Base-by-base conservation (phyloP, 1,139 yeast species). In the Nematodospora anomalae region DNA sequence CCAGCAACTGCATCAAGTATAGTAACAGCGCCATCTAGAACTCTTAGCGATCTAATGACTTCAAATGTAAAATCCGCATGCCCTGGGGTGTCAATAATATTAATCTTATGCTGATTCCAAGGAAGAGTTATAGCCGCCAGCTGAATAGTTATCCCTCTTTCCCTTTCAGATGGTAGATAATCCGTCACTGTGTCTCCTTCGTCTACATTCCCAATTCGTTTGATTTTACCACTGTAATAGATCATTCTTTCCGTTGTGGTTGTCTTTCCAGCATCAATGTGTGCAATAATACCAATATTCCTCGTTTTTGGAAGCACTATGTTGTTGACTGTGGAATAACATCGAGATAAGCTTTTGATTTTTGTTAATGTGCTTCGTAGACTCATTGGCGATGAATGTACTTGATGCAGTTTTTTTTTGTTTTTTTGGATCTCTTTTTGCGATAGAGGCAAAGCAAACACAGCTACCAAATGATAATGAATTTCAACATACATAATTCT, bases 61-160 rank as follows among this genome's bases (percentile, higher is more conserved):
- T 92, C 99, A 57, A 90, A 92, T 0, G 95, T 86, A 57, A 92
- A 92, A 58, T 92, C 99, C 0, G 97, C 97, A 60, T 92, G 99
- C 0, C 99, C 99, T 1, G 99, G 99, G 0, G 99, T 90, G 57
- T 92, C 99, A 16, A 92, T 88, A 36, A 92, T 71, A 55, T 92
- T 92, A 51, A 94, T 80, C 47, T 79, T 79, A 51, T 80, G 77
- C 12, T 64, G 61, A 43, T 81, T 80, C 97, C 98, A 92, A 25
- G 88, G 83, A 41, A 94, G 76, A 0, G 97, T 80, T 30, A 90
- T 89, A 0, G 98, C 97, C 0, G 98, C 98, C 59, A 94, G 85
- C 52, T 90, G 96, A 51, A 92, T 92, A 0, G 99, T 92, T 43
- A 92, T 92, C 1, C 99, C 99, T 45, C 99, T 70, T 42, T 83